Percentiles rank a stretch among this genome's conserved stretches.
These are phyloP conservation scores for Arthonia radiata DNA, from an alignment of 495 filamentous ascomycete species.

Conservation along the genomic window DNA sequence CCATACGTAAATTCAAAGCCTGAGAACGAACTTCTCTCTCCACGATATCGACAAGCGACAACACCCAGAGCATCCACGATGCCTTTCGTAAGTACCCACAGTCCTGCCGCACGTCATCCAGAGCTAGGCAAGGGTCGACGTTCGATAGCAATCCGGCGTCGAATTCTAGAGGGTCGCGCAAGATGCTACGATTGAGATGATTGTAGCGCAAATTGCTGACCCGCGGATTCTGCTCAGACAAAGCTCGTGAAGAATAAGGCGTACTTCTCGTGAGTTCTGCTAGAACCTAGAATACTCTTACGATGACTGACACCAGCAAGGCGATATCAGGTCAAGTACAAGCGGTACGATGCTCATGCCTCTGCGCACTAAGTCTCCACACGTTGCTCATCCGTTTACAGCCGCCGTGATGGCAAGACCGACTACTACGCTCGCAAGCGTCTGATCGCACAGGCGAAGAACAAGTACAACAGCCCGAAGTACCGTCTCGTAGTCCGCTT, in stretches of 20 bases:
- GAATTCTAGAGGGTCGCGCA: conserved; percentile 24
- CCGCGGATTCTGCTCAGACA: conserved; percentile 48
- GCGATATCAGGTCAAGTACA: conserved; percentile 99
- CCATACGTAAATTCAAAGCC: no score
- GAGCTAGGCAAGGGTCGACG: no score
- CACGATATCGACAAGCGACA: no score
- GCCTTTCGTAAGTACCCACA: conserved; percentile 17
- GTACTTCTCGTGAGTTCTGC: conserved; percentile 67
- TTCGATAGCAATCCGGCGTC: not conserved
- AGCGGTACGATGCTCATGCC: no score
- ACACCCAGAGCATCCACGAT: no score
- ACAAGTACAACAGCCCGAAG: conserved; percentile 99
- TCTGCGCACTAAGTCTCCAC: no score
- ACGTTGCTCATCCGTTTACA: no score
- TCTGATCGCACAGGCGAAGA: conserved; percentile 99
- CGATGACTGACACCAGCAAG: conserved; percentile 21
- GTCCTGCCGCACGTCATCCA: conserved; percentile 1
- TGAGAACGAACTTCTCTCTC: no score
- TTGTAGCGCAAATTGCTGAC: conserved; percentile 99
- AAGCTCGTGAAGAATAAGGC: conserved; percentile 90
- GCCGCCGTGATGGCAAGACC: conserved; percentile 87
- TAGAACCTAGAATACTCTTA: not conserved
- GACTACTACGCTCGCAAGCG: conserved; percentile 99
- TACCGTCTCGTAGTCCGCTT: conserved; percentile 99
- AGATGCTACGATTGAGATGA: conserved; percentile 76